Conservation (phyloP, 768 basidiomycete species). For the Coprinellus aureogranulatus region DNA sequence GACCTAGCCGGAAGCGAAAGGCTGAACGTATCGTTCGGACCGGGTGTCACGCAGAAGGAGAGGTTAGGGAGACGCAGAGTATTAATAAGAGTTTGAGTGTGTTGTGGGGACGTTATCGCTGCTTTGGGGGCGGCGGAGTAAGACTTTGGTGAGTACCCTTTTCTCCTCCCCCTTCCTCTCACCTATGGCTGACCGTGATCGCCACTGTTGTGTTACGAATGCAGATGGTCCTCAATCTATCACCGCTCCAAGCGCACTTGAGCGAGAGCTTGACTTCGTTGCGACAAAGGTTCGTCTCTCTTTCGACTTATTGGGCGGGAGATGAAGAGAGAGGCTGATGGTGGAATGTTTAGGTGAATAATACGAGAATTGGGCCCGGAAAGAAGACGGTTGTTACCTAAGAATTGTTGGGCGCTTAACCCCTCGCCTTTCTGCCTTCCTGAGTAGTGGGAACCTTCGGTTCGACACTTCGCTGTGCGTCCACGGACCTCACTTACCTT, state of each 20-base stretch:
- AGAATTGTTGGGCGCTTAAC: too few relatives aligned
- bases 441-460: too few relatives aligned
- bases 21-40: constrained; percentile 65
- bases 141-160: constrained; percentile 65
- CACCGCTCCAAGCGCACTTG: constrained; percentile 80
- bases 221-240: constrained; percentile 91
- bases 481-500: too few relatives aligned
- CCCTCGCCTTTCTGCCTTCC: too few relatives aligned
- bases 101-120: constrained; percentile 88
- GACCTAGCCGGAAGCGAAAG: constrained; percentile 95
- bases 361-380: constrained; percentile 83
- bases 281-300: constrained; percentile 81
- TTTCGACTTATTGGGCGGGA: neutral
- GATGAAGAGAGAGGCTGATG: neutral
- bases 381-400: constrained; percentile 55
- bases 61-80: constrained; percentile 87
- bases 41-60: constrained; percentile 68
- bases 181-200: constrained; percentile 3
- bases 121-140: constrained; percentile 92
- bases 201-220: neutral
- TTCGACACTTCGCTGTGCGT: too few relatives aligned
- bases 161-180: neutral
- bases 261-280: constrained; percentile 85
- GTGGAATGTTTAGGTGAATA: constrained; percentile 70
- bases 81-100: constrained; percentile 93